Percentiles rank a stretch among this genome's conserved stretches.
Conservation (phyloP, 192 early-diverging fungal species). For the Backusella tarrabulga region DNA sequence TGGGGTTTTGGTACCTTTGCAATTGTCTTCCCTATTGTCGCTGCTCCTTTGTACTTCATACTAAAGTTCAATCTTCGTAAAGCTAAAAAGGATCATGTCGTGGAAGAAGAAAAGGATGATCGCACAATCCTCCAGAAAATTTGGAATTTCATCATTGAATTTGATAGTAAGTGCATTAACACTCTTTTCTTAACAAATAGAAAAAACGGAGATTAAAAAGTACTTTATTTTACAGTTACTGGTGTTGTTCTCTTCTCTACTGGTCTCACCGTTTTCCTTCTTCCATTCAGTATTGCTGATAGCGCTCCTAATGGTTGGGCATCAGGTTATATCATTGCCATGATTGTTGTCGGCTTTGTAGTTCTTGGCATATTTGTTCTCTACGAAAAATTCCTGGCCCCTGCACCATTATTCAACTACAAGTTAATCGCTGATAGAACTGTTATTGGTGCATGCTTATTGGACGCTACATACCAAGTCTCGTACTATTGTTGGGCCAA, state of each 20-base stretch:
- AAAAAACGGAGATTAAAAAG: not conserved
- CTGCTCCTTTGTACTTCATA: not conserved
- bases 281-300: not conserved
- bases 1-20: slow-evolving; percentile 4
- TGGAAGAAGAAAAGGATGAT: not conserved
- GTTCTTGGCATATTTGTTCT: not conserved
- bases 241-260: not conserved
- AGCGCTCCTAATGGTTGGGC: not conserved
- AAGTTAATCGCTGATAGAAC: not conserved
- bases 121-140: not conserved
- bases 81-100: not conserved
- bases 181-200: not conserved
- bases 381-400: not conserved
- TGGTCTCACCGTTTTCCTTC: not conserved
- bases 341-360: not conserved
- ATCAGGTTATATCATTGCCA: not conserved
- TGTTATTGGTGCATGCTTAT: not conserved
- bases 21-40: not conserved
- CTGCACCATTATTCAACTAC: not conserved
- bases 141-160: not conserved
- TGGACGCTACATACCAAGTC: not conserved
- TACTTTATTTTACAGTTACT: not conserved
- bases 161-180: not conserved
- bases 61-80: not conserved
- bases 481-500: not conserved